Percentiles rank a stretch among this genome's conserved stretches.
phyloP scores from a whole-genome alignment of 805 yeast genomes.

The Starmerella geochares region DNA sequence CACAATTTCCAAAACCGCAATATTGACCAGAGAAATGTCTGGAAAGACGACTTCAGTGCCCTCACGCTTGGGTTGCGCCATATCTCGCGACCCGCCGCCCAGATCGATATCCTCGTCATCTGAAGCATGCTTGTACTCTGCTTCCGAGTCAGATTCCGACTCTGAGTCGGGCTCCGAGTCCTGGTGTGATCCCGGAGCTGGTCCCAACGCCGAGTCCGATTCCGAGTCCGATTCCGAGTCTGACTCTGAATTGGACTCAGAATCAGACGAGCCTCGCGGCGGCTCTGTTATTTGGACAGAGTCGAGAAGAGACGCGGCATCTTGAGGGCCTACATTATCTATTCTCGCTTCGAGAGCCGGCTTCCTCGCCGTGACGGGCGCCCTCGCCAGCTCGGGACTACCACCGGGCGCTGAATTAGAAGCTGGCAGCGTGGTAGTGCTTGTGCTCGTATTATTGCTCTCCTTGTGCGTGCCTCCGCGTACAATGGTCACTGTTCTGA shows the following conservation, averaged over 20 bases:
- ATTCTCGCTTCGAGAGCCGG: not conserved
- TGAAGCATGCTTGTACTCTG: slow-evolving; percentile 21
- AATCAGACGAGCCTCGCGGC: not conserved
- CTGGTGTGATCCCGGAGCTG: not conserved
- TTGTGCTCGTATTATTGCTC: not conserved
- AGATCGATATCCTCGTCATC: slow-evolving; percentile 27
- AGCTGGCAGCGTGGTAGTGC: not conserved
- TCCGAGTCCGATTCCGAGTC: not conserved
- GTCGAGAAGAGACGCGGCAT: not conserved
- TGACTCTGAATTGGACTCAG: not conserved
- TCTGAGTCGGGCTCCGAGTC: slow-evolving; percentile 9
- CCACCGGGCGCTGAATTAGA: no score
- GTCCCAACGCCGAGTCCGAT: slow-evolving; percentile 1
- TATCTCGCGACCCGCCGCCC: slow-evolving; percentile 10
- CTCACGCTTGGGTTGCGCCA: slow-evolving; percentile 19
- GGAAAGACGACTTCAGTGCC: slow-evolving; percentile 33
- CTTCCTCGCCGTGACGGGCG: no score
- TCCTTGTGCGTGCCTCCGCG: not conserved
- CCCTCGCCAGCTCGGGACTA: no score
- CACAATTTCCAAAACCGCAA: slow-evolving; percentile 32
- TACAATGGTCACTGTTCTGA: slow-evolving; percentile 53
- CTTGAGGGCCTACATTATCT: not conserved
- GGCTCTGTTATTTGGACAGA: not conserved
- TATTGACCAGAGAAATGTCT: slow-evolving; percentile 29
- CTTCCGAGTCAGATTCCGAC: slow-evolving; percentile 1